These are phyloP conservation scores for Hebeloma cylindrosporum DNA, from an alignment of 768 basidiomycete genomes.

Conservation along the genomic window DNA sequence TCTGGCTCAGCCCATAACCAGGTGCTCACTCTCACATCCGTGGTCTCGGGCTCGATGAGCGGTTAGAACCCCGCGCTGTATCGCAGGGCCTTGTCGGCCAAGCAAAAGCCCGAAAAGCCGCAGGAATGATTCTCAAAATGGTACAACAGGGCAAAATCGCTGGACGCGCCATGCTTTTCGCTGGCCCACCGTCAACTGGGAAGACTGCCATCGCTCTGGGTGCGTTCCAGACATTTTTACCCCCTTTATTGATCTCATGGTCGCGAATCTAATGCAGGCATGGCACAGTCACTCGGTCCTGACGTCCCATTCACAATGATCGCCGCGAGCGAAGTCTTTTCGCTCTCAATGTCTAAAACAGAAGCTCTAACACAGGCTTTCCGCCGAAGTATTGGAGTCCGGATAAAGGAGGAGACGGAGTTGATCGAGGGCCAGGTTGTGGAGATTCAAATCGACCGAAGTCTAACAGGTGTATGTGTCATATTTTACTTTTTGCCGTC, in stretches of 20 bases:
- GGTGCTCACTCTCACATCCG: constrained; percentile 94
- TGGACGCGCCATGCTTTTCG: constrained; percentile 94
- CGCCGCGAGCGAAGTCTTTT: constrained; percentile 97
- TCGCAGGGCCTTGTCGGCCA: constrained; percentile 98
- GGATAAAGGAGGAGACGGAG: constrained; percentile 97
- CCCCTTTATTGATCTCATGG: no score
- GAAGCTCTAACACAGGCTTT: constrained; percentile 97
- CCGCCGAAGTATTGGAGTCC: constrained; percentile 92
- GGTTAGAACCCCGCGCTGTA: constrained; percentile 85
- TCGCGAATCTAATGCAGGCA: constrained; percentile 49
- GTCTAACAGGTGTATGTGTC: constrained; percentile 81
- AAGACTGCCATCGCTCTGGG: constrained; percentile 99
- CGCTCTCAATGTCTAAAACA: constrained; percentile 97
- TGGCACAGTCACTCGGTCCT: constrained; percentile 92
- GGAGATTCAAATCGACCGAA: constrained; percentile 97
- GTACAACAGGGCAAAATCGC: constrained; percentile 96
- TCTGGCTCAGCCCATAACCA: constrained; percentile 28
- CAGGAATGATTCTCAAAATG: constrained; percentile 97
- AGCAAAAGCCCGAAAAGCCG: constrained; percentile 93
- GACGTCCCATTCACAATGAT: constrained; percentile 99
- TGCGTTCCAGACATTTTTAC: no score
- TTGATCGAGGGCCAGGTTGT: constrained; percentile 98
- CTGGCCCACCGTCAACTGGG: constrained; percentile 95
- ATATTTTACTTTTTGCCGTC: no score
- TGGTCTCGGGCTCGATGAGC: constrained; percentile 90